phyloP scores from a whole-genome alignment of 768 basidiomycete species.

The Ephemerocybe angulata region DNA sequence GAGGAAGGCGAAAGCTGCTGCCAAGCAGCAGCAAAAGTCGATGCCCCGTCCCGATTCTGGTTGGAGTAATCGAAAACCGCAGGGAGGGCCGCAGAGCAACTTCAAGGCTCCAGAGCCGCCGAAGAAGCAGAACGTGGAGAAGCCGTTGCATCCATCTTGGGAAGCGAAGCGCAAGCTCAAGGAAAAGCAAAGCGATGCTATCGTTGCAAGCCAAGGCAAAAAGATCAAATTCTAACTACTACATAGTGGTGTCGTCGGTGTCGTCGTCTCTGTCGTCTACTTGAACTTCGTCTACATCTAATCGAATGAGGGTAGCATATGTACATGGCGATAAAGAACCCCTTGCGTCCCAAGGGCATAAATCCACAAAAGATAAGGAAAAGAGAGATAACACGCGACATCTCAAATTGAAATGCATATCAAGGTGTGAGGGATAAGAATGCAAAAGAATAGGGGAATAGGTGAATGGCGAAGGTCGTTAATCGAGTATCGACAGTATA shows the following conservation, averaged over 20 bases:
- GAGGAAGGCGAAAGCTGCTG: not conserved
- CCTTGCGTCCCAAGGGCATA: too few species aligned
- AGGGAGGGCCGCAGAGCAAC: not conserved
- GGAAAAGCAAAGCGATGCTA: constrained; percentile 59
- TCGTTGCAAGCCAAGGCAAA: constrained; percentile 70
- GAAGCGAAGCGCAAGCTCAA: constrained; percentile 85
- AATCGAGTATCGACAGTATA: too few species aligned
- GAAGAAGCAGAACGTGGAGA: constrained; percentile 16
- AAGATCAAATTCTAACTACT: constrained; percentile 73
- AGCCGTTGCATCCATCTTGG: constrained; percentile 89
- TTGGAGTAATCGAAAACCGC: not conserved
- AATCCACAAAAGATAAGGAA: not conserved
- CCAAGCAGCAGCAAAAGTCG: not conserved
- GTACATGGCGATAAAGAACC: not conserved
- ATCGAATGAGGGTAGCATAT: not conserved
- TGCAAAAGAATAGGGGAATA: too few species aligned
- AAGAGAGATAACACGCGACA: not conserved
- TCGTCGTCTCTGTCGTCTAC: not conserved
- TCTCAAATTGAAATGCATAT: too few species aligned
- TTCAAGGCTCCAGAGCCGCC: not conserved
- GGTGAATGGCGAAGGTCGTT: too few species aligned
- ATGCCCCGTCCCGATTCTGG: not conserved
- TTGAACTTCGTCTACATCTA: not conserved
- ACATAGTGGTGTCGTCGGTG: not conserved
- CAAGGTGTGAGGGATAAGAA: too few species aligned